These are phyloP conservation scores for Aspergillus eucalypticola DNA, from an alignment of 2,329 filamentous ascomycete species.

Conservation along the genomic window DNA sequence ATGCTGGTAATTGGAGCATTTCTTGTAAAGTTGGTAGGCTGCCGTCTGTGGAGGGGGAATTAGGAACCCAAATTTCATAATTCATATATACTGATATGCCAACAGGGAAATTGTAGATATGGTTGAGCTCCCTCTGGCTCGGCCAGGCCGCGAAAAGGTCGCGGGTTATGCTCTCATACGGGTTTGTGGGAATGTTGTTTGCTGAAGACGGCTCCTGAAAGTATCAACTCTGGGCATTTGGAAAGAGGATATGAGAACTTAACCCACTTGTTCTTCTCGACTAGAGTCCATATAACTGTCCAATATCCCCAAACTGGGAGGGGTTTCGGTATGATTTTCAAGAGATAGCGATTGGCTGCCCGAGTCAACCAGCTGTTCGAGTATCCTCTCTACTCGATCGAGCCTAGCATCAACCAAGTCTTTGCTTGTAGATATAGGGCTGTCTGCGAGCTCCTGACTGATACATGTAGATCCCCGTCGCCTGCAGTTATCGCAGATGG, in stretches of 20 bases:
- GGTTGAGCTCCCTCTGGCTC: conserved; percentile 2
- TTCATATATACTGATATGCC: neutral
- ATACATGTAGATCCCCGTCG: conserved; percentile 39
- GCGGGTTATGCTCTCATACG: neutral
- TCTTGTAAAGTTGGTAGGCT: neutral
- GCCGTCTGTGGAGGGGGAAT: neutral
- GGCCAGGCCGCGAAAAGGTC: conserved; percentile 9
- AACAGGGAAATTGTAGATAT: conserved; percentile 4
- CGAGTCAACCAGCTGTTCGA: conserved; percentile 6
- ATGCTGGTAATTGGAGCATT: conserved; percentile 40
- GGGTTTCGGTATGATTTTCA: too few species aligned
- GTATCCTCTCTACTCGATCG: neutral
- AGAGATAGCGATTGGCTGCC: too few species aligned
- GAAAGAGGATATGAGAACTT: too few species aligned
- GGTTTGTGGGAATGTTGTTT: neutral
- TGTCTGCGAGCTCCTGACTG: conserved; percentile 51
- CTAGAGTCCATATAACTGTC: neutral
- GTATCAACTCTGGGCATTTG: neutral
- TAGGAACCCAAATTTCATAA: neutral
- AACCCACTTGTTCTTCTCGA: neutral
- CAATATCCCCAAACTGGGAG: neutral
- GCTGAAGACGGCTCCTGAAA: neutral
- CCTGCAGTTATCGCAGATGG: conserved; percentile 30
- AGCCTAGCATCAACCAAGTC: conserved; percentile 8
- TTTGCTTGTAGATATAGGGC: conserved; percentile 28